Evolutionary conservation across 1,284 basidiomycete genomes (phyloP).

Genomic region (Gymnopus androsaceus): DNA sequence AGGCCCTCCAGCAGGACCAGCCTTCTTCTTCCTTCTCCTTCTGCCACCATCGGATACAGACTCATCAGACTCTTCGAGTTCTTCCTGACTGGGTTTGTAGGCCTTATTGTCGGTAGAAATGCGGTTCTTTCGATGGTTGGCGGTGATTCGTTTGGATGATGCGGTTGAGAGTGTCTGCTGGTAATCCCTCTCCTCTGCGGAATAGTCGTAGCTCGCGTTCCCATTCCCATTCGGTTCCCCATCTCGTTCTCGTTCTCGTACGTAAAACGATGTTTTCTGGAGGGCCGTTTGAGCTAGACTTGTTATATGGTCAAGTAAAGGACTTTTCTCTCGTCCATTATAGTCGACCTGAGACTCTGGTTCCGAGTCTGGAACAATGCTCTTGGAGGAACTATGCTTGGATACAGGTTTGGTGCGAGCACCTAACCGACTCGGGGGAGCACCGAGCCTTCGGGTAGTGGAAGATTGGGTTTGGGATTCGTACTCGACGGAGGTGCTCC

Average conservation of each 20-base stretch:
- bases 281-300: slow-evolving; percentile 48
- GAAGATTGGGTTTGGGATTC: slow-evolving; percentile 64
- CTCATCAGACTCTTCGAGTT: slow-evolving; percentile 65
- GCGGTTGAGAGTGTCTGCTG: slow-evolving; percentile 25
- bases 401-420: slow-evolving; percentile 45
- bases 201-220: slow-evolving; percentile 76
- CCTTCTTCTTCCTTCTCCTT: slow-evolving; percentile 57
- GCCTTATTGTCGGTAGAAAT: slow-evolving; percentile 79
- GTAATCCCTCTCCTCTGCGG: slow-evolving; percentile 69
- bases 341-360: slow-evolving; percentile 38
- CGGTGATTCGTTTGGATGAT: slow-evolving; percentile 18
- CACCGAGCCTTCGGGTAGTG: slow-evolving; percentile 52
- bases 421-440: slow-evolving; percentile 48
- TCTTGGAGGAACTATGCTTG: slow-evolving; percentile 48
- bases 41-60: slow-evolving; percentile 19
- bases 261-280: slow-evolving; percentile 56
- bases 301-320: slow-evolving; percentile 59
- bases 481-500: slow-evolving; percentile 77
- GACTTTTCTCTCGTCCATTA: slow-evolving; percentile 59
- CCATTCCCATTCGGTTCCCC: slow-evolving; percentile 45
- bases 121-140: slow-evolving; percentile 52
- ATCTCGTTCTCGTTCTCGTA: slow-evolving; percentile 59
- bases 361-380: slow-evolving; percentile 62
- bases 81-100: slow-evolving; percentile 68
- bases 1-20: slow-evolving; percentile 52